These are phyloP conservation scores for Boletellus emodensis DNA, from an alignment of 768 basidiomycete genomes.

Conservation along the genomic window DNA sequence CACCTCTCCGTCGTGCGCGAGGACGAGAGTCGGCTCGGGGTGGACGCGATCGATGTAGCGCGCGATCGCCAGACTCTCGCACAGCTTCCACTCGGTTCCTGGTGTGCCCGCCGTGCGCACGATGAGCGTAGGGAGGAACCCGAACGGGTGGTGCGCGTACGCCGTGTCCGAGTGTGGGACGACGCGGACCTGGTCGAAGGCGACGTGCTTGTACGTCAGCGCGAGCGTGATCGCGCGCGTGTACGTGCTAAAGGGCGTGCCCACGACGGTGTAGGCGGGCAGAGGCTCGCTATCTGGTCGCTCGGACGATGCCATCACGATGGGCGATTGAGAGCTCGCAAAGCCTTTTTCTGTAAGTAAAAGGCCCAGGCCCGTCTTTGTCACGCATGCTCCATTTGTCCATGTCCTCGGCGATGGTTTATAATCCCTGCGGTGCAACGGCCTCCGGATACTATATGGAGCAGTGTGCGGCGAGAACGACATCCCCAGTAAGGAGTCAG, in stretches of 20 bases:
- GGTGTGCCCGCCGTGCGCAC: constrained; percentile 22
- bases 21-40: constrained; percentile 25
- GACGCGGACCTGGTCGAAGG: constrained; percentile 25
- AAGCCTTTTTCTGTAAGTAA: too few species aligned
- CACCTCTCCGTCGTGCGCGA: constrained; percentile 16
- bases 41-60: constrained; percentile 29
- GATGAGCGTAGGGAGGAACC: constrained; percentile 30
- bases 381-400: too few species aligned
- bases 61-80: constrained; percentile 29
- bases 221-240: constrained; percentile 31
- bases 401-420: too few species aligned
- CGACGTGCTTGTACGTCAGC: constrained; percentile 24
- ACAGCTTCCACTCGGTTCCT: constrained; percentile 21
- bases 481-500: too few species aligned
- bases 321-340: too few species aligned
- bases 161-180: constrained; percentile 29
- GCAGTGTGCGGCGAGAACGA: too few species aligned
- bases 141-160: constrained; percentile 28
- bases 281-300: too few species aligned
- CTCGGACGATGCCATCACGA: too few species aligned
- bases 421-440: too few species aligned
- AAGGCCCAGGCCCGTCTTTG: too few species aligned
- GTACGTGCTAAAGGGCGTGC: constrained; percentile 33
- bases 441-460: too few species aligned
- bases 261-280: constrained; percentile 23